Evolutionary conservation across 2,329 filamentous ascomycete species (phyloP).

Genomic region (Aspergillus sp.): DNA sequence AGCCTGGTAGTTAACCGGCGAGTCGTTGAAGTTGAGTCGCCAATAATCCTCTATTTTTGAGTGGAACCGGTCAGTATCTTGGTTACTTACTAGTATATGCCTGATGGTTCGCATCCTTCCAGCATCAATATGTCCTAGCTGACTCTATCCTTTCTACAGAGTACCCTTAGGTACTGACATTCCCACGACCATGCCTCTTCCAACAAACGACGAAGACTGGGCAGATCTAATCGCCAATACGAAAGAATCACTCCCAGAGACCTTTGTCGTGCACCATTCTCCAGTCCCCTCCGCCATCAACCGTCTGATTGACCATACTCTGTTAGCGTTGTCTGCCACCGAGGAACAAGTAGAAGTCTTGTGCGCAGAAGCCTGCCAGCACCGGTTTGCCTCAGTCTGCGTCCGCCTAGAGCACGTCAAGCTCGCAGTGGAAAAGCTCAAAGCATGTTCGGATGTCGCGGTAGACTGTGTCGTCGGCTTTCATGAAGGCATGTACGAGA

Average conservation of each 20-base stretch:
- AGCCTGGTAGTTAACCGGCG: too few relatives aligned
- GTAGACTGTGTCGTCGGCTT: slow-evolving; percentile 58
- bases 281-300: slow-evolving; percentile 23
- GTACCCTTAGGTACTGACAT: not conserved
- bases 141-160: not conserved
- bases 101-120: too few relatives aligned
- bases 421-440: slow-evolving; percentile 45
- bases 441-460: slow-evolving; percentile 38
- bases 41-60: too few relatives aligned
- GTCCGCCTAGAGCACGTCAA: slow-evolving; percentile 52
- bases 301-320: slow-evolving; percentile 40
- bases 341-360: slow-evolving; percentile 47
- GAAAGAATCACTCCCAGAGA: slow-evolving; percentile 20
- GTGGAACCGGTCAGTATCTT: too few relatives aligned
- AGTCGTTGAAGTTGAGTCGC: too few relatives aligned
- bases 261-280: slow-evolving; percentile 15
- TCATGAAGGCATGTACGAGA: slow-evolving; percentile 54
- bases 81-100: too few relatives aligned
- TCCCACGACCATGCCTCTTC: slow-evolving; percentile 16
- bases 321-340: slow-evolving; percentile 39
- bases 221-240: slow-evolving; percentile 21
- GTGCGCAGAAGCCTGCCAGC: slow-evolving; percentile 50
- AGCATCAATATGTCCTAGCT: not conserved
- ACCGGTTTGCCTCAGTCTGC: slow-evolving; percentile 48
- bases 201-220: slow-evolving; percentile 31